Conservation (phyloP, 495 filamentous ascomycete species). For the Aspergillus indologenus region DNA sequence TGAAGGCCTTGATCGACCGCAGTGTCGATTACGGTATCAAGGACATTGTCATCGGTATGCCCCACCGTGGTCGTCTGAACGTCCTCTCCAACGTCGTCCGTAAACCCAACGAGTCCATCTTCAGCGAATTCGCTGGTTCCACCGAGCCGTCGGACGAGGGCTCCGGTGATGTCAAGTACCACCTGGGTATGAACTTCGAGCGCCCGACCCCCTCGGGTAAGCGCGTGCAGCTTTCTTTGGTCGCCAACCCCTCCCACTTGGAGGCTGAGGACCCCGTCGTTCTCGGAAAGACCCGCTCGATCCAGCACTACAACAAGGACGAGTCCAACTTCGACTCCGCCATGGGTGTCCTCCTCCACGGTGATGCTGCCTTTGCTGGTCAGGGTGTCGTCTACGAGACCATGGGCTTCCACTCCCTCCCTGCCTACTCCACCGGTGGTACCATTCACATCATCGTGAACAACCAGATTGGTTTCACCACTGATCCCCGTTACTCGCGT, state of each 20-base stretch:
- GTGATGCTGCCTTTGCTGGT: constrained; percentile 93
- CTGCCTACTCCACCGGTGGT: constrained; percentile 93
- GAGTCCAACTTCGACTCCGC: constrained; percentile 82
- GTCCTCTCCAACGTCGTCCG: constrained; percentile 97
- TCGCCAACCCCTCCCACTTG: constrained; percentile 97
- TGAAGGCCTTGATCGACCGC: constrained; percentile 98
- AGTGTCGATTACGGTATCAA: constrained; percentile 98
- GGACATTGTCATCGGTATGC: constrained; percentile 99
- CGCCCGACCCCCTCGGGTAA: constrained; percentile 97
- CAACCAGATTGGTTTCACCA: constrained; percentile 99
- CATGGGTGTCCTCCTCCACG: constrained; percentile 94
- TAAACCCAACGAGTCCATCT: constrained; percentile 99
- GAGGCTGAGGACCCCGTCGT: constrained; percentile 98
- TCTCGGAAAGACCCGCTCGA: constrained; percentile 92
- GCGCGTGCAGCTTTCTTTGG: constrained; percentile 95
- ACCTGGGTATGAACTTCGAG: constrained; percentile 99
- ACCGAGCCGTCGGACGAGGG: constrained; percentile 89
- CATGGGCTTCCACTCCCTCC: constrained; percentile 92
- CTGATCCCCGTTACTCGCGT: constrained; percentile 94
- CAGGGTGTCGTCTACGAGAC: constrained; percentile 99
- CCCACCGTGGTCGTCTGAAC: constrained; percentile 96
- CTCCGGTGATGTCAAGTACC: constrained; percentile 98
- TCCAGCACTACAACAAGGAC: constrained; percentile 98
- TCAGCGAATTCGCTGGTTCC: constrained; percentile 93
- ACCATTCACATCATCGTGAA: constrained; percentile 97